These are phyloP conservation scores for Glaciozyma martinii DNA, from an alignment of 768 basidiomycete species.

Conservation along the genomic window DNA sequence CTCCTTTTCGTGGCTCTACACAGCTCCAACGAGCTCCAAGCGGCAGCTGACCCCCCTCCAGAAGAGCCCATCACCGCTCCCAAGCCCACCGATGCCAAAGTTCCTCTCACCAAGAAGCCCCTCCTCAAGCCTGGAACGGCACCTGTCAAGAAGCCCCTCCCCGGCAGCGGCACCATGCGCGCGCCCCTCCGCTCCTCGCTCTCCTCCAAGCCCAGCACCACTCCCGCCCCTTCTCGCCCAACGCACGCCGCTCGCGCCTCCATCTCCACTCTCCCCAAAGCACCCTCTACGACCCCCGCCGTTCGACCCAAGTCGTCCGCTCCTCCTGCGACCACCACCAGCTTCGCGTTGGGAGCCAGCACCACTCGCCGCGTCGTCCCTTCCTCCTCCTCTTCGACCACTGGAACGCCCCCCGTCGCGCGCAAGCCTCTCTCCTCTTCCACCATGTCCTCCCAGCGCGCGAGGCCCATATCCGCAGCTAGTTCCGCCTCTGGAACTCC, in stretches of 20 bases:
- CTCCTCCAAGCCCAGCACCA: not conserved
- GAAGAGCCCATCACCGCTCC: not conserved
- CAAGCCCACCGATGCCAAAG: not conserved
- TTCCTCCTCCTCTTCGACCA: not conserved
- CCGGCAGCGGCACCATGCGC: not conserved
- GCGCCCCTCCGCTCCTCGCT: not conserved
- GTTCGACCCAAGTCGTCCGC: not conserved
- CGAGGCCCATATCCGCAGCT: not conserved
- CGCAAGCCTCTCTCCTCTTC: slow-evolving; percentile 5
- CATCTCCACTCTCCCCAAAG: not conserved
- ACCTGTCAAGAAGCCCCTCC: not conserved
- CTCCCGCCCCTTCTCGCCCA: not conserved
- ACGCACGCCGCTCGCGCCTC: not conserved
- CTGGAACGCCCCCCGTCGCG: not conserved
- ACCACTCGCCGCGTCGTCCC: not conserved
- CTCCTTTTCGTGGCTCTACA: not conserved
- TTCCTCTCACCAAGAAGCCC: not conserved
- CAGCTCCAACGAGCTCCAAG: no score
- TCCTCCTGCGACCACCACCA: not conserved
- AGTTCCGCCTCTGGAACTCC: slow-evolving; percentile 1
- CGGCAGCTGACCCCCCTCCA: not conserved
- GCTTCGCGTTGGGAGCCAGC: not conserved
- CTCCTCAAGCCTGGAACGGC: not conserved
- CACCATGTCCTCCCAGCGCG: not conserved
- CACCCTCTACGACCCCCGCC: not conserved